Evolutionary conservation across 2,329 filamentous ascomycete species (phyloP).

Genomic region (Pseudogymnoascus sp.): DNA sequence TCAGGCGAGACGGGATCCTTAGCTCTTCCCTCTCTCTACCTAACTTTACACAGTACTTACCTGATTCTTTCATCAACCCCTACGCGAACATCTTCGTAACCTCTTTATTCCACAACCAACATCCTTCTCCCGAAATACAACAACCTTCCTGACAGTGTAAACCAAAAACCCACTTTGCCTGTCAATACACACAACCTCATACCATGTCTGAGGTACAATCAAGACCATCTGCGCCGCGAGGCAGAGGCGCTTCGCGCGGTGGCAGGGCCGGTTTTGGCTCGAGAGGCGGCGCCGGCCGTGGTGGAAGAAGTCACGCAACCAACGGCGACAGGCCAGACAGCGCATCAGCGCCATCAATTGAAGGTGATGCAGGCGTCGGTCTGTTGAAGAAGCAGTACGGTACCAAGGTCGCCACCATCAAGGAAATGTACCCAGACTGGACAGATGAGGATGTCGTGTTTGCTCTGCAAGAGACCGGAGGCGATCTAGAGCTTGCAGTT

Average conservation of each 20-base stretch:
- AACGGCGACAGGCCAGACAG: conserved; percentile 65
- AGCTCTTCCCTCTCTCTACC: background rate
- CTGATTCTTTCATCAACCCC: conserved; percentile 10
- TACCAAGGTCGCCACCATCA: conserved; percentile 70
- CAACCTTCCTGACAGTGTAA: background rate
- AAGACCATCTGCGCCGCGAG: conserved; percentile 74
- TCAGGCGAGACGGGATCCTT: conserved; percentile 3
- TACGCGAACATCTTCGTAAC: conserved; percentile 8
- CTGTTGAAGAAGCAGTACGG: conserved; percentile 88
- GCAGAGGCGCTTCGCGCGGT: conserved; percentile 83
- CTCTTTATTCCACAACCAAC: conserved; percentile 7
- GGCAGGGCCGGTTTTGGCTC: conserved; percentile 68
- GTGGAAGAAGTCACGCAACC: conserved; percentile 55
- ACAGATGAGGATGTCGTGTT: conserved; percentile 91
- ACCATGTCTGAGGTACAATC: conserved; percentile 92
- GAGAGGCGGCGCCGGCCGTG: conserved; percentile 55
- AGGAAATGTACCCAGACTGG: conserved; percentile 93
- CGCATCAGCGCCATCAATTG: conserved; percentile 53
- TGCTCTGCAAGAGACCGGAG: conserved; percentile 80
- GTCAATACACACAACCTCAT: conserved; percentile 26
- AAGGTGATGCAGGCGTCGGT: conserved; percentile 83
- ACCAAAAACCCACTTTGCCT: background rate
- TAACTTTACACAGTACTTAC: background rate
- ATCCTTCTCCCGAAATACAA: conserved; percentile 8
- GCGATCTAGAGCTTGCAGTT: conserved; percentile 67